Base-by-base conservation (phyloP, 140 eudicot species). In the Bidens hawaiensis region DNA sequence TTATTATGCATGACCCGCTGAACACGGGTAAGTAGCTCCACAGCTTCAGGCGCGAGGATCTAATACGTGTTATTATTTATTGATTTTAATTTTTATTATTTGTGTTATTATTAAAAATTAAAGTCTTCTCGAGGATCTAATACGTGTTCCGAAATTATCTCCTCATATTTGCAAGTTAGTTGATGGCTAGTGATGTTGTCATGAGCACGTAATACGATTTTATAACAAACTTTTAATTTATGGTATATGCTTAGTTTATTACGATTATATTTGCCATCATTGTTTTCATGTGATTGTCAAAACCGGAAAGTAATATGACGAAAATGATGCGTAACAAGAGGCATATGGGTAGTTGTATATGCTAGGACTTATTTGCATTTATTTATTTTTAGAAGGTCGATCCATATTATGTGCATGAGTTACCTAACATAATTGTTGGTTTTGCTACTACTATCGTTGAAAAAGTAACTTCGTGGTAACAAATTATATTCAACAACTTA, bases 61-160 rank as follows among this genome's bases (percentile, higher is more conserved):
- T n/a, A n/a, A n/a, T n/a, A n/a, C n/a, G n/a, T n/a, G n/a, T n/a
- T n/a, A n/a, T n/a, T n/a, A n/a, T n/a, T n/a, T n/a, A n/a, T n/a
- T n/a, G n/a, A 19, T 2, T 21, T 48, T 12, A 3, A 19, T 3
- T 48, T 48, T 8, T 19, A 2, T 49, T 21, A 21, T 49, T 3
- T 21, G 14, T 4, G 27, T 49, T 15, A 11, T 21, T 21, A 22
- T 22, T 3, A 21, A 11, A 22, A 50, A 22, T 50, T 50, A 4
- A 50, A 50, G 31, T 22, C 57, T 50, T 22, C 10, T 50, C 17
- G 23, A 23, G 18, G 7, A 50, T 22, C 13, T 22, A 22, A 50
- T 16, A 50, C 57, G 57, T 50, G 57, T 50, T 50, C 57, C 31
- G 8, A 50, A 50, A 46, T 50, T 22, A 22, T 50, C 57, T 50